These are phyloP conservation scores for Leccinum boreale DNA, from an alignment of 768 basidiomycete genomes.

Conservation along the genomic window DNA sequence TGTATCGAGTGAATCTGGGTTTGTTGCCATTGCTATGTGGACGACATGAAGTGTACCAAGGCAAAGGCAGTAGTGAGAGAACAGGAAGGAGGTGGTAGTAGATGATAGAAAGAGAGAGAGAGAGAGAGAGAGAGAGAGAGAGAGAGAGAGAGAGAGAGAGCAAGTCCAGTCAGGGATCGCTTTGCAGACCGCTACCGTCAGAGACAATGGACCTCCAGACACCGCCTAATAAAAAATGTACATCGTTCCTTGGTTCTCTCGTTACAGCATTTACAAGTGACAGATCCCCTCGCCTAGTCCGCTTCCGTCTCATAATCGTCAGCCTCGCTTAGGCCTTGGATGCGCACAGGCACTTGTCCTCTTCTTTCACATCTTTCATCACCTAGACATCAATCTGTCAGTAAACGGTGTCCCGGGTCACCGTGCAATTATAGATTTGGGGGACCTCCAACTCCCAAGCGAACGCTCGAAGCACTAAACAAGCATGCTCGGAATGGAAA, in stretches of 20 bases:
- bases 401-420: conserved; percentile 27
- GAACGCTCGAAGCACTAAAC: conserved; percentile 12
- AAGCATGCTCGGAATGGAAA: conserved; percentile 12
- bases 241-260: conserved; percentile 14
- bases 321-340: conserved; percentile 16
- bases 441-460: conserved; percentile 21
- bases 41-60: conserved; percentile 25
- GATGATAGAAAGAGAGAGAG: conserved; percentile 10
- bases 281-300: conserved; percentile 9
- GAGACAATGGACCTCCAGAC: conserved; percentile 23
- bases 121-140: conserved; percentile 14
- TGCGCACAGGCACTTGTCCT: conserved; percentile 45
- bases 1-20: conserved; percentile 22
- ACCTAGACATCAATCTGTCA: conserved; percentile 36
- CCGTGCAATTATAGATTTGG: conserved; percentile 24
- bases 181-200: conserved; percentile 10
- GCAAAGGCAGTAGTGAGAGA: background rate
- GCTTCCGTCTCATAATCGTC: conserved; percentile 1
- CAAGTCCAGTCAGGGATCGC: conserved; percentile 10
- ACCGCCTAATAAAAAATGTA: conserved; percentile 24
- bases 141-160: conserved; percentile 8
- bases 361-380: conserved; percentile 48
- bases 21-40: conserved; percentile 23
- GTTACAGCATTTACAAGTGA: conserved; percentile 8
- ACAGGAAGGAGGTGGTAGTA: conserved; percentile 13